phyloP scores from a whole-genome alignment of 495 filamentous ascomycete genomes.

The Neurospora sp. region DNA sequence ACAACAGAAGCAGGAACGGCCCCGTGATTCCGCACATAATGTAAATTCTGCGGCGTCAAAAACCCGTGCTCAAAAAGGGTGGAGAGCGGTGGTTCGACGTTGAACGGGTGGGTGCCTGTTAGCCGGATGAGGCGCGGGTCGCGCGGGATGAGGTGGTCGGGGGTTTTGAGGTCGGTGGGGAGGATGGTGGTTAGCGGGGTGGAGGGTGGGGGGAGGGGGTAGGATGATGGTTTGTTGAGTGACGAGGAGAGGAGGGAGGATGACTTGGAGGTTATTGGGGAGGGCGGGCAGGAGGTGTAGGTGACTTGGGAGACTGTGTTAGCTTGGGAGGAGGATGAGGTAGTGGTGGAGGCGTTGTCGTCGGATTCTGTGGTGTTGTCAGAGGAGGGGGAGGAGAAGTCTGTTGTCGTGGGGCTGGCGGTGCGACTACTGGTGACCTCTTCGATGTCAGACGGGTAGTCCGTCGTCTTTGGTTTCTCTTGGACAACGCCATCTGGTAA shows the following conservation, averaged over 20 bases:
- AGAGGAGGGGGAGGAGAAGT: neutral
- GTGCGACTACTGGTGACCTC: neutral
- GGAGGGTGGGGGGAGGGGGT: conserved; percentile 64
- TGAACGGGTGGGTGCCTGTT: conserved; percentile 89
- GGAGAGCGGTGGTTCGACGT: conserved; percentile 79
- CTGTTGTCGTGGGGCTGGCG: neutral
- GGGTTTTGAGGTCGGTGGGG: conserved; percentile 68
- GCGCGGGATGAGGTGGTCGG: conserved; percentile 75
- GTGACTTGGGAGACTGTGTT: neutral
- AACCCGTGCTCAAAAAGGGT: conserved; percentile 80
- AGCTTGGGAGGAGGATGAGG: neutral
- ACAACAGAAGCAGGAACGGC: conserved; percentile 71
- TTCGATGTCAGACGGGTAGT: neutral
- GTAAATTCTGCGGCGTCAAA: conserved; percentile 81
- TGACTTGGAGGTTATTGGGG: neutral
- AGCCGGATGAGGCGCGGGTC: conserved; percentile 81
- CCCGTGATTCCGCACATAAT: conserved; percentile 95
- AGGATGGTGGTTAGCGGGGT: conserved; percentile 49
- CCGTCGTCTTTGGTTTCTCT: neutral
- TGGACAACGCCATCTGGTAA: accelerated
- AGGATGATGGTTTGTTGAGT: conserved; percentile 3
- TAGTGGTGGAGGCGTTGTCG: neutral
- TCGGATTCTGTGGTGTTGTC: neutral
- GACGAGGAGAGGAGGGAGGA: neutral
- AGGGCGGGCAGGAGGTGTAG: neutral